phyloP scores from a whole-genome alignment of 2,329 filamentous ascomycete genomes.

The Beauveria sp. region DNA sequence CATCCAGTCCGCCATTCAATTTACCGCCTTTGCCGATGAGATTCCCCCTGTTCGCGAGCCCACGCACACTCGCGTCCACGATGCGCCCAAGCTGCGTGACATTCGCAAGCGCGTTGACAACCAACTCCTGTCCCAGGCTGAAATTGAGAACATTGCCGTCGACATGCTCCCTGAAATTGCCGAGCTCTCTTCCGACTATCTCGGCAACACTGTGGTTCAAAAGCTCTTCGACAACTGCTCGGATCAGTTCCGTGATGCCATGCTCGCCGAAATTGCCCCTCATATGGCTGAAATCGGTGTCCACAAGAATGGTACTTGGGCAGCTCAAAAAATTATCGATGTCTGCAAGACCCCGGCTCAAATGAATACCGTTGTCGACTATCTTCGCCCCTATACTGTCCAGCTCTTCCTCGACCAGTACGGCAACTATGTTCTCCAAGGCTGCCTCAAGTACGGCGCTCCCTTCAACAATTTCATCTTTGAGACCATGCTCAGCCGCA shows the following conservation, averaged over 20 bases:
- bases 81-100: slow-evolving; percentile 88
- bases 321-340: slow-evolving; percentile 98
- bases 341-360: slow-evolving; percentile 80
- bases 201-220: slow-evolving; percentile 98
- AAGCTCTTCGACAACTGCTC: slow-evolving; percentile 97
- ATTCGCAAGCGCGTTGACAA: slow-evolving; percentile 98
- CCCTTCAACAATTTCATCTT: slow-evolving; percentile 97
- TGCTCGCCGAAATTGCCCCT: slow-evolving; percentile 80
- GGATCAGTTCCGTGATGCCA: slow-evolving; percentile 80
- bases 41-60: slow-evolving; percentile 86
- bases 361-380: slow-evolving; percentile 76
- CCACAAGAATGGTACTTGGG: slow-evolving; percentile 99
- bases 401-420: slow-evolving; percentile 95
- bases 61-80: slow-evolving; percentile 79
- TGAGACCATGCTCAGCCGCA: slow-evolving; percentile 86
- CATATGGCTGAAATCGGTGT: slow-evolving; percentile 94
- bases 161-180: slow-evolving; percentile 96
- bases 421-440: slow-evolving; percentile 96
- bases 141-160: slow-evolving; percentile 86
- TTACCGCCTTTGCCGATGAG: slow-evolving; percentile 65
- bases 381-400: slow-evolving; percentile 77
- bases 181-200: slow-evolving; percentile 88
- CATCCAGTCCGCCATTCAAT: slow-evolving; percentile 71
- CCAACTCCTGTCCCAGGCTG: slow-evolving; percentile 71
- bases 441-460: slow-evolving; percentile 83